Base-by-base conservation (phyloP, 106 monocot species). In the Platanthera guangdongensis region DNA sequence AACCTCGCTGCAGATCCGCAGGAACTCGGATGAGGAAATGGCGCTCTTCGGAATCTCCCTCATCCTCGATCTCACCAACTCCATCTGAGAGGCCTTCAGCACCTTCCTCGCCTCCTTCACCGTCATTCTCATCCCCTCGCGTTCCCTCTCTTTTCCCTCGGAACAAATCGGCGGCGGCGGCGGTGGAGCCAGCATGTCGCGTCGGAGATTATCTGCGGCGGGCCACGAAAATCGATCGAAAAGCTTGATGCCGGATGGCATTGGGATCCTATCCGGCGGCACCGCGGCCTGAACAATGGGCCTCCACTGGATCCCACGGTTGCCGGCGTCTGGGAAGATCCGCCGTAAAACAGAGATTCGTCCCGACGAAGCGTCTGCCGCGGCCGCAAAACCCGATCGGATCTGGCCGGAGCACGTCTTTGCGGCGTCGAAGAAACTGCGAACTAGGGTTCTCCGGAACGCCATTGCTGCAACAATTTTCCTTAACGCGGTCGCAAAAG, bases 81-180 rank as follows among this genome's bases (percentile, higher is more conserved):
- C 92, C 84, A 90, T 80, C 76, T 81, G 81, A 50, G 89, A 72
- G 15, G 87, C 82, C 68, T 79, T 80, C 52, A 87, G 72, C 81
- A 88, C 86, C 84, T 95, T 92, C 80, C 79, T 82, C 75, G 73
- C 86, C 59, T 88, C 54, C 74, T 75, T 39, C 53, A 39, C 39
- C 54, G 74, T 54, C 74, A 75, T 52, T 57, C 74, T 32, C 55
- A 28, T 57, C 13, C 15, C 54, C 8, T 39, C 39, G 0, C 32
- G 12, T 18, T 75, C 22, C 39, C 7, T 39, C 74, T 54, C 54
- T 14, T 74, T 55, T 39, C 14, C 2, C 39, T 55, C 28, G 45
- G 8, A 50, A 21, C 21, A 18, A 9, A 12, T 32, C 51, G 51
- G 51, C 45, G 45, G 47, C 47, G 13, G 47, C n/a, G 50, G 51